Evolutionary conservation across 2,329 filamentous ascomycete genomes (phyloP), one percentile per base, ranked within the genome.

Genomic region (Aureobasidium sp.): DNA sequence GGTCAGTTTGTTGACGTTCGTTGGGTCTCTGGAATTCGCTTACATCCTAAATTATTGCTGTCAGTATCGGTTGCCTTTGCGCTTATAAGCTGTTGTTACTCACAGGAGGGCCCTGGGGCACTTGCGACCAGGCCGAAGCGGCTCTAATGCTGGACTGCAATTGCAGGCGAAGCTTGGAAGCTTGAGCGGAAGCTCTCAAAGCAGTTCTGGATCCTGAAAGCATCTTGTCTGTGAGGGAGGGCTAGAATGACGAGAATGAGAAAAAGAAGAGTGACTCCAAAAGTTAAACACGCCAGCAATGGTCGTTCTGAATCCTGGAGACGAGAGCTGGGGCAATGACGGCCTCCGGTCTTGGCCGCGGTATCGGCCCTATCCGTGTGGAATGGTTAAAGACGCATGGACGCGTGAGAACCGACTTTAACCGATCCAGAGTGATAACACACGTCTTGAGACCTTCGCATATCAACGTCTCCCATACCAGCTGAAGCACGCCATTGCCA

Each of bases 91-190:
- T 31, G 20, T 25, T 27, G 34, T 20, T 31, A 62, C 60, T 47
- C 4, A 62, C 91, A 74, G 93, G 92, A 84, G 93, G 93, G 67
- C 93, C 93, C 79, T 97, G 90, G 68, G 90, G 88, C 62, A 97
- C 91, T 72, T 89, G 88, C 73, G 90, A 85, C 92, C 93, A 97
- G 68, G 89, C 90, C 65, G 91, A 96, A 69, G 85, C 87, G 70
- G 87, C 84, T 73, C 84, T 80, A 67, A 79, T 75, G 68, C 78
- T 78, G 20, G 57, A 39, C 57, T 60, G 57, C 62, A 53, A 9
- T 57, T 72, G 70, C 62, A 53, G 37, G 63, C 62, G 59, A 56
- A 65, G 61, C 42, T 55, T 62, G 37, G 61, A 60, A 52, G 65
- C 49, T 56, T 64, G 63, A 55, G 60, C 60, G 17, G 60, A 45